phyloP scores from a whole-genome alignment of 2,329 filamentous ascomycete species.

The Pseudofabraea citricarpa region DNA sequence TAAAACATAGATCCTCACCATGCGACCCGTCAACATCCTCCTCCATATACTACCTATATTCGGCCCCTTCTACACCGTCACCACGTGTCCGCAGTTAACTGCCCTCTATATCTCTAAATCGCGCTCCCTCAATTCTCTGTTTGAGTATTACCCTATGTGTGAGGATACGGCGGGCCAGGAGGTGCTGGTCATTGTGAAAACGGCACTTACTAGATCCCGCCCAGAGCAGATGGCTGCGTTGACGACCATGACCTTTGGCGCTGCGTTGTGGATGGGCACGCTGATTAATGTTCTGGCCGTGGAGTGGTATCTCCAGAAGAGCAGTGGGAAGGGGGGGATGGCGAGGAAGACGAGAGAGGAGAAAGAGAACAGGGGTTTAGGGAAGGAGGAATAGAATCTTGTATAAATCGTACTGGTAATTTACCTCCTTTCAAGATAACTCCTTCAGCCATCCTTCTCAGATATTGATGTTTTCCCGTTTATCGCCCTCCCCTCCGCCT shows the following conservation, averaged over 20 bases:
- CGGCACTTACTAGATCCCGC: neutral
- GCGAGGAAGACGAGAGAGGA: no score
- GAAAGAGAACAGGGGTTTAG: no score
- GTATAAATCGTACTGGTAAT: no score
- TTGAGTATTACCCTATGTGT: conserved; percentile 1
- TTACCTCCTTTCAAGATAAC: no score
- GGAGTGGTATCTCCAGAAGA: conserved; percentile 2
- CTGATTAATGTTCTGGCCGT: neutral
- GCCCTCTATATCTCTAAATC: neutral
- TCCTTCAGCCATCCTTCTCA: no score
- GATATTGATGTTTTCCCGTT: no score
- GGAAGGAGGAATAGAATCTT: no score
- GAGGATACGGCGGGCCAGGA: neutral
- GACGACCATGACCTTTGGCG: neutral
- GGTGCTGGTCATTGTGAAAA: neutral
- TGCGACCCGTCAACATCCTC: neutral
- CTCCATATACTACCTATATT: neutral
- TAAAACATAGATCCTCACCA: neutral
- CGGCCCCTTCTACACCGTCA: neutral
- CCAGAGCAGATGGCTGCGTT: neutral
- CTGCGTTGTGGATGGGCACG: neutral
- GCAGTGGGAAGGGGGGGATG: no score
- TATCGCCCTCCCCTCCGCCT: no score
- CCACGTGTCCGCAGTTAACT: neutral
- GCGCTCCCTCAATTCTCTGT: neutral